Evolutionary conservation across 75 land plant species (phyloP), one percentile per base, ranked within the genome.

Genomic region (Sequoia sempervirens): DNA sequence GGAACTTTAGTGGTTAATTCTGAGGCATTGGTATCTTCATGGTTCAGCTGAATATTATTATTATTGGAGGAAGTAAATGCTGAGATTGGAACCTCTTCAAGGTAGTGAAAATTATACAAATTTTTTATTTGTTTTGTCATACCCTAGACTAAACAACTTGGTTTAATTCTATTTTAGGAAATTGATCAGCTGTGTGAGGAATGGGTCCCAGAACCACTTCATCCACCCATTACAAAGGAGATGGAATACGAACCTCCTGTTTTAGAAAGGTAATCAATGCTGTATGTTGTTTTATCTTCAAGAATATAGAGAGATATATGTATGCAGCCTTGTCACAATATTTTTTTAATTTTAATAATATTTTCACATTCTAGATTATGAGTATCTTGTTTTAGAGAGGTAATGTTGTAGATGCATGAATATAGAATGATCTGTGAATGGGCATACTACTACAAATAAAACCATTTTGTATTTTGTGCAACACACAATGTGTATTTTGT

Each of bases 171-270:
- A 2, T 84, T 58, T 56, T 87, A 96, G 99, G 99, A 96, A 89
- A 89, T 96, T 38, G 99, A 96, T 83, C 92, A 96, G 69, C 85
- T 96, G 43, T 95, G 97, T 86, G 99, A 91, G 28, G 97, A 95
- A 82, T 96, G 99, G 99, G 87, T 83, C 54, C 99, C 99, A n/a
- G 99, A 96, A 83, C 88, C 99, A 18, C 93, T 96, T 43, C 91
- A 89, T 88, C 97, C 99, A 50, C 82, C 93, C 30, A 75, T 95
- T 32, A 89, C 95, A 18, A 86, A 92, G 80, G 95, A 92, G 83
- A 95, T 92, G 95, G 87, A 88, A 73, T 32, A 20, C 68, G 89
- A 90, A 79, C 87, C 91, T 73, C 99, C 97, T 66, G 91, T 90
- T 14, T 83, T 96, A 84, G 97, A 96, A 89, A 93, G 99, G 99